phyloP scores from a whole-genome alignment of 2,329 filamentous ascomycete genomes.

The Fusarium sulawesiense region DNA sequence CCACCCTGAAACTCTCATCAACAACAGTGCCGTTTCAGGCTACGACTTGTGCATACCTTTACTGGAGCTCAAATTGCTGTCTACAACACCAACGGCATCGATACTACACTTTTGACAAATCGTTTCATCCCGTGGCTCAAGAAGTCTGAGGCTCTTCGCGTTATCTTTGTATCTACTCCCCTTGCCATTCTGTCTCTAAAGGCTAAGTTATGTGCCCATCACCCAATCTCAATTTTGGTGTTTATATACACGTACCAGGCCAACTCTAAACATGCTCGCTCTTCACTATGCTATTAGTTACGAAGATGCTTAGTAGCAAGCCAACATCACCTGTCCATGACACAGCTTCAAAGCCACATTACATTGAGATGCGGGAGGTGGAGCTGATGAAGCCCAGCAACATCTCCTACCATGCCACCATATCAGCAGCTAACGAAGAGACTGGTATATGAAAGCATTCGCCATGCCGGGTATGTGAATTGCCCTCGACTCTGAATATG shows the following conservation, averaged over 20 bases:
- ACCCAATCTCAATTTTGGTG: slow-evolving; percentile 2
- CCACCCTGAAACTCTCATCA: slow-evolving; percentile 31
- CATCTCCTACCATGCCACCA: slow-evolving; percentile 10
- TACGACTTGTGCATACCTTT: slow-evolving; percentile 2
- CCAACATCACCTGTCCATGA: slow-evolving; percentile 25
- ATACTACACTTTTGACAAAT: slow-evolving; percentile 34
- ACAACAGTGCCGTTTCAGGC: slow-evolving; percentile 33
- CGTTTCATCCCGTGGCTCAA: slow-evolving; percentile 23
- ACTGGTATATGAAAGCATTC: slow-evolving; percentile 19
- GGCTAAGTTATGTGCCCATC: neutral
- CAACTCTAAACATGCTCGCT: slow-evolving; percentile 34
- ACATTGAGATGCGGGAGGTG: slow-evolving; percentile 16
- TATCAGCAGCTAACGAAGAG: slow-evolving; percentile 5
- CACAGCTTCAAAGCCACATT: slow-evolving; percentile 16
- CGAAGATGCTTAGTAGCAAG: slow-evolving; percentile 22
- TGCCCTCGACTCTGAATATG: neutral
- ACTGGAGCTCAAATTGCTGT: slow-evolving; percentile 26
- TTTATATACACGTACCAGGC: slow-evolving; percentile 36
- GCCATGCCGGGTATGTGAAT: neutral
- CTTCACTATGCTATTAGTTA: slow-evolving; percentile 28
- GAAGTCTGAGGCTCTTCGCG: slow-evolving; percentile 16
- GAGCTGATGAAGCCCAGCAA: slow-evolving; percentile 15
- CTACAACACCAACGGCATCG: slow-evolving; percentile 32
- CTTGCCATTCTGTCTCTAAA: slow-evolving; percentile 29
- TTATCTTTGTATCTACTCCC: slow-evolving; percentile 35